Evolutionary conservation across 176 grass and related monocot species (phyloP), one percentile per base, ranked within the genome.

Genomic region (Aegilops longissima): DNA sequence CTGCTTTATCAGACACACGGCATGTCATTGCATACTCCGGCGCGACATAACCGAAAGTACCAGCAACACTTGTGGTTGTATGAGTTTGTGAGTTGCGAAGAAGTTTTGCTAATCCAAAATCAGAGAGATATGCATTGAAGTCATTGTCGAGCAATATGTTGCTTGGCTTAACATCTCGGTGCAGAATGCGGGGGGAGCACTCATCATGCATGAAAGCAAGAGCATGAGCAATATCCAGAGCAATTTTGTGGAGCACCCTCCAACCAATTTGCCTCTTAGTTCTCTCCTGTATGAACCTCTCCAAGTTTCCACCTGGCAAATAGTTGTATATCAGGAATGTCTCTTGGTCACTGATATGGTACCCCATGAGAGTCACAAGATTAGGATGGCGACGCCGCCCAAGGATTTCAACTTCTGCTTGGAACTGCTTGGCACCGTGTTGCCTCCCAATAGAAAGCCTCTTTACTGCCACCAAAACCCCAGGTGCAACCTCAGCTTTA

Each of bases 261-360:
- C 95, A 98, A 79, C 88, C 63, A 59, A 93, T 78, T 35, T 89
- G 89, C 79, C 83, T 93, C 82, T 74, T 95, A 5, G 35, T 47
- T 63, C 93, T 91, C 82, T 98, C 93, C 36, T 92, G 89, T 84
- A 98, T 92, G 77, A 98, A 95, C 67, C 77, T 95, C 78, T 98
- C 93, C 80, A 98, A 82, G 68, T 98, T 95, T 61, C 95, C 95
- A 38, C 93, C 95, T 9, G 95, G 62, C 62, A 98, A 68, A 83
- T 98, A 98, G 82, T 98, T 98, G 63, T 98, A 98, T 88, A 98
- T 95, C 76, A 98, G 63, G 84, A 98, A 98, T 91, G 91, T 98
- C 71, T 95, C 95, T 5, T 91, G 31, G 13, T 98, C 89, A 62
- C 89, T 86, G 67, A 95, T 45, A 80, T 98, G 89, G 82, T 85